Conservation (phyloP, 441 rosid genomes). For the Pelargonium hybrid region DNA sequence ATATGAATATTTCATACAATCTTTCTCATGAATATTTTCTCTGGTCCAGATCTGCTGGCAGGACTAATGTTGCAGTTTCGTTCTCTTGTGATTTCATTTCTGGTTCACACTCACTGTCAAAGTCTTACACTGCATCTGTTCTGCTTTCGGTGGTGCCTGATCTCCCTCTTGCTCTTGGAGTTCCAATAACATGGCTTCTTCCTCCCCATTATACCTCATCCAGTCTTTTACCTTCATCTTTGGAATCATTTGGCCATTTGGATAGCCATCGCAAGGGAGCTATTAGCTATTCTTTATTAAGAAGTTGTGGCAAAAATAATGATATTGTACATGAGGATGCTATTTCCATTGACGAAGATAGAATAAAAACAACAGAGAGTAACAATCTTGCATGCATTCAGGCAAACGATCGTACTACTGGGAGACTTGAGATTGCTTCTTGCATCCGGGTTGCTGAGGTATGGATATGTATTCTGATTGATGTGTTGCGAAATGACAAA, state of each 20-base stretch:
- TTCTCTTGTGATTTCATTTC: conserved; percentile 79
- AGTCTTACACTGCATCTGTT: conserved; percentile 52
- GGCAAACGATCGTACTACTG: conserved; percentile 76
- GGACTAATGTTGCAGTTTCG: conserved; percentile 48
- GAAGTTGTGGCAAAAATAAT: conserved; percentile 41
- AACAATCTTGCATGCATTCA: conserved; percentile 78
- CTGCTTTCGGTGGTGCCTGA: conserved; percentile 59
- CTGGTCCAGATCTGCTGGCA: conserved; percentile 66
- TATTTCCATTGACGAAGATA: conserved; percentile 50
- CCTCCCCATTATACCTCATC: conserved; percentile 85
- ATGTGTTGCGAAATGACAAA: not conserved
- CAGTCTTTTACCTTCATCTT: conserved; percentile 50
- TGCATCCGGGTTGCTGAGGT: conserved; percentile 95
- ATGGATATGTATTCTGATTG: conserved; percentile 15
- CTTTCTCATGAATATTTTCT: conserved; percentile 25
- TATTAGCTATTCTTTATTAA: conserved; percentile 57
- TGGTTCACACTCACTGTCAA: conserved; percentile 50
- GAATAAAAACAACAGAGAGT: conserved; percentile 57
- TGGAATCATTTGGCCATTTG: conserved; percentile 39
- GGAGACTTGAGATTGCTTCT: conserved; percentile 77
- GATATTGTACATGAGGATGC: conserved; percentile 38
- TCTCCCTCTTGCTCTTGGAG: conserved; percentile 88
- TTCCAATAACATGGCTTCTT: conserved; percentile 80
- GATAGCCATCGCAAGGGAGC: conserved; percentile 63
- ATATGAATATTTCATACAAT: conserved; percentile 3